Conservation (phyloP, 257 asterid species). For the Ophiorrhiza pumila region DNA sequence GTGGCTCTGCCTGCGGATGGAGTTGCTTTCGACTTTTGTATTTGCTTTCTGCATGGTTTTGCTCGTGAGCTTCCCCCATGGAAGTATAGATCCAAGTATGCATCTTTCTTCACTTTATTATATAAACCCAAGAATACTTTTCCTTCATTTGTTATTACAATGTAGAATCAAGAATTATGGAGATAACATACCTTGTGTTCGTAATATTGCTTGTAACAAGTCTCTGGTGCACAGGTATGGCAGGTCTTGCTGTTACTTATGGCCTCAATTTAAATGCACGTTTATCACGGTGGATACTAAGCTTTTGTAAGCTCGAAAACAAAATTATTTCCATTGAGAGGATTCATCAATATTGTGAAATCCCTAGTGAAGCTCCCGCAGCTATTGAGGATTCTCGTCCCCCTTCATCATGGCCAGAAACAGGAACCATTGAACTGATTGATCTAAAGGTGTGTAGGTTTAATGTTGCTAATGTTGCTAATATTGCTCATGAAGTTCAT, state of each 20-base stretch:
- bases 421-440: constrained; percentile 71
- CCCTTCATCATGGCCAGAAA: constrained; percentile 82
- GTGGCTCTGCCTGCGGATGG: constrained; percentile 99
- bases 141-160: background rate
- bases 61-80: constrained; percentile 94
- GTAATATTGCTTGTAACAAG: constrained; percentile 10
- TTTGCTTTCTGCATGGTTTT: constrained; percentile 96
- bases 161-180: background rate
- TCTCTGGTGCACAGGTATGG: constrained; percentile 61
- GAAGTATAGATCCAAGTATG: constrained; percentile 96
- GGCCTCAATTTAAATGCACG: constrained; percentile 97
- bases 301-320: constrained; percentile 99
- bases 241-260: constrained; percentile 97
- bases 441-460: constrained; percentile 81
- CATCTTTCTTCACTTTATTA: constrained; percentile 9
- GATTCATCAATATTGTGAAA: constrained; percentile 85
- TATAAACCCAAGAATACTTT: background rate
- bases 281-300: constrained; percentile 93
- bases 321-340: constrained; percentile 93
- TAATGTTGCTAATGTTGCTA: constrained; percentile 14
- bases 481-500: constrained; percentile 12
- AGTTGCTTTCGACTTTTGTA: constrained; percentile 89
- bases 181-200: background rate
- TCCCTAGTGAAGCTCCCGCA: constrained; percentile 94
- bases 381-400: constrained; percentile 68